A percentile compares a stretch with the other conserved stretches of the same genome.
Conservation (phyloP, 306 rosid species). For the Delonix regia region DNA sequence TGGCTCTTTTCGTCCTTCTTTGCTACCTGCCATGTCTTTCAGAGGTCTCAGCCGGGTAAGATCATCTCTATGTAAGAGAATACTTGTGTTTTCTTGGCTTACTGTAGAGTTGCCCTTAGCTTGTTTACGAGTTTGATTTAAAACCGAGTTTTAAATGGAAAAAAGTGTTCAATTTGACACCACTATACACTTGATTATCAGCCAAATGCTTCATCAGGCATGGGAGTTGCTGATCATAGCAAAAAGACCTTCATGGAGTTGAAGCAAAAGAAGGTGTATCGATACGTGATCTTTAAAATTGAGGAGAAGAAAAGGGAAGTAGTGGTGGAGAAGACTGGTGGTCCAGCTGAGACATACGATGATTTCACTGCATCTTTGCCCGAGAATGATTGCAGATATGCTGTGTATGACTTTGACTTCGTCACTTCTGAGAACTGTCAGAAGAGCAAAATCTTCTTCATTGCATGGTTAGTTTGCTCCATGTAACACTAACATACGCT, state of each 20-base stretch:
- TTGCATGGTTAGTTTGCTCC: constrained; percentile 70
- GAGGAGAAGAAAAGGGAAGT: constrained; percentile 92
- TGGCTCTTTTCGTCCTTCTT: too few species aligned
- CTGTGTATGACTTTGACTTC: constrained; percentile 92
- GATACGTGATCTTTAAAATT: constrained; percentile 84
- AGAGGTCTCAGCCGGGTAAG: constrained; percentile 66
- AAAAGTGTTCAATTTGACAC: constrained; percentile 1
- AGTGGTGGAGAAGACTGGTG: constrained; percentile 85
- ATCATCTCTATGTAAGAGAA: not conserved
- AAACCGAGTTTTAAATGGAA: not conserved
- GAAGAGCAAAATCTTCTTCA: constrained; percentile 98
- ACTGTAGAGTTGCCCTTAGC: not conserved
- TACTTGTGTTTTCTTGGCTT: not conserved
- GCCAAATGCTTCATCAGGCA: constrained; percentile 73
- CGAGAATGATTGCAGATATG: constrained; percentile 89
- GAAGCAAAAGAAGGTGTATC: constrained; percentile 83
- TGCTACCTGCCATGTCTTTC: constrained; percentile 63
- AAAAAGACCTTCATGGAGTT: constrained; percentile 66
- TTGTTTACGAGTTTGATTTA: not conserved
- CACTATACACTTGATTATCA: constrained; percentile 9
- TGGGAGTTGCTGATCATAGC: constrained; percentile 84
- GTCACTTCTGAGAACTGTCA: constrained; percentile 93
- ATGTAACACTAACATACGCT: too few species aligned
- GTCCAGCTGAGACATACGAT: constrained; percentile 79
- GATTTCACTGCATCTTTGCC: constrained; percentile 88